Evolutionary conservation across 257 asterid species (phyloP), one percentile per base, ranked within the genome.

Genomic region (Lycium barbarum): DNA sequence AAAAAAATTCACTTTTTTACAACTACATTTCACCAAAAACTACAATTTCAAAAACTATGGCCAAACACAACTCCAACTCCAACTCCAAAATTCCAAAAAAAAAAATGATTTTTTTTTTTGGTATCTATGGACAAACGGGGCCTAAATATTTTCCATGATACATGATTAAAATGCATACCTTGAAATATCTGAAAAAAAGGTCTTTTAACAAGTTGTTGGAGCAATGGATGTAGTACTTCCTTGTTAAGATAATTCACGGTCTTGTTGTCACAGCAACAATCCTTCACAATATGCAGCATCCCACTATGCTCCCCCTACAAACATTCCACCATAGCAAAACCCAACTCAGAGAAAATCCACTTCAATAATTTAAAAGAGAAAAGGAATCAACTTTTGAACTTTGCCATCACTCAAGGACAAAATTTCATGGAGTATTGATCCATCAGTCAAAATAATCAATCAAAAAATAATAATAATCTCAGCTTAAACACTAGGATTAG

Each of bases 141-240:
- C n/a, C n/a, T n/a, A n/a, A n/a, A 72, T n/a, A 45, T 9, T 72
- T 72, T 72, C 80, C 80, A 72, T 20, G 10, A 43, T 57, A 45
- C 15, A 3, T 72, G 80, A 72, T n/a, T 9, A 49, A 67, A 86
- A n/a, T 61, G 61, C 84, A 18, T 83, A 93, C 94, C 93, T 91
- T 93, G 82, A 93, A 93, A 84, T 93, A 91, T 87, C 95, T 90
- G 86, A 92, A 93, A 85, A 93, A 92, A 1, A n/a, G 95, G 93
- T 66, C 86, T 86, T 81, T 87, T 85, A 58, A 91, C 94, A 61
- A 92, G 73, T 83, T 91, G 87, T 85, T 91, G 92, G 49, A 93
- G 91, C 87, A 89, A 81, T 0, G 95, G 93, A 86, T 89, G 81
- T 90, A 93, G 83, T 82, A 85, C 90, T 73, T 45, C 92, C 58